Evolutionary conservation across 2,329 filamentous ascomycete species (phyloP), one percentile per base, ranked within the genome.

Genomic region (Alternaria atra): DNA sequence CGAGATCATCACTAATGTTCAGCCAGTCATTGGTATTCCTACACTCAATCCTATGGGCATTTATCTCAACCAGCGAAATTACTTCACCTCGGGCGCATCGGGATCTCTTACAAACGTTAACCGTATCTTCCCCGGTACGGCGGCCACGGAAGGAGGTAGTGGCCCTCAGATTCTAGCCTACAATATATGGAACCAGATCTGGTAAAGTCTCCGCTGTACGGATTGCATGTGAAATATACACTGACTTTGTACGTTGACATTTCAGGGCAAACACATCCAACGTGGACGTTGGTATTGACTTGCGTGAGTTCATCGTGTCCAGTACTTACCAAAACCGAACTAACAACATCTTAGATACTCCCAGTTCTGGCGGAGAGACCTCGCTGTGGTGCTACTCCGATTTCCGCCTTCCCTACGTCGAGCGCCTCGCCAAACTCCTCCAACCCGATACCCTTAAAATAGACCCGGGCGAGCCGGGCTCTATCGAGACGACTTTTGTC

Each of bases 361-460:
- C 78, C 3, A 76, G 72, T 17, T 78, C 76, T 1, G 78, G 78
- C 44, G 75, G 72, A 23, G 70, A 75, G 9, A 77, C 74, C 2
- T 77, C 76, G 3, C 71, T 80, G 1, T 80, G 78, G 78, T 77
- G 73, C 63, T 80, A 80, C 53, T 73, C 78, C 7, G 79, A 80
- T 58, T 79, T 76, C 57, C 70, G 73, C 9, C 67, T 76, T 0
- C 71, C 74, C 7, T 78, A 78, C 51, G 77, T 80, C 13, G 73
- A 79, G 69, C 73, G 77, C 12, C 69, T 80, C 2, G 75, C 78
- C 30, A 79, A 80, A 58, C 71, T 80, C 6, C 68, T 78, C 6
- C 75, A 78, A 47, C 77, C 78, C 15, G 77, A 80, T 59, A 77
- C 76, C 15, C 69, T 80, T 32, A 80, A 80, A 61, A 76, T 80